These are phyloP conservation scores for Mortierella sp. DNA, from an alignment of 371 early-diverging fungal genomes.

Conservation along the genomic window DNA sequence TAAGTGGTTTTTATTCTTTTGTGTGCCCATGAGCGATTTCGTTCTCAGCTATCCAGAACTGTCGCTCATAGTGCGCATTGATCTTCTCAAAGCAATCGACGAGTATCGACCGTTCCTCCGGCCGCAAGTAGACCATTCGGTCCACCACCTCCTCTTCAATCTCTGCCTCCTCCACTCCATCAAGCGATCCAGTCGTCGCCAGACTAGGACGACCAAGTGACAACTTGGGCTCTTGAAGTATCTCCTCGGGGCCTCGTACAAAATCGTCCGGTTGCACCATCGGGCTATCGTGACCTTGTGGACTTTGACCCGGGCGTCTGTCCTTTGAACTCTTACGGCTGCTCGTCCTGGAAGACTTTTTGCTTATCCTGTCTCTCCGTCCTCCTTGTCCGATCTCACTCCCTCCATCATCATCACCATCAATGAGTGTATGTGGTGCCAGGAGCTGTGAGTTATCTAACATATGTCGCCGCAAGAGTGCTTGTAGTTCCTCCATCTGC, in stretches of 20 bases:
- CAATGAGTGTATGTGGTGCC: background rate
- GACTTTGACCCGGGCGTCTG: background rate
- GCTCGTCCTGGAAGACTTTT: background rate
- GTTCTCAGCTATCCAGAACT: background rate
- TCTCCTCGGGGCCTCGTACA: background rate
- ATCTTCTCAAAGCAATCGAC: background rate
- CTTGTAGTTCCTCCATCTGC: background rate
- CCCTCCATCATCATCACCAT: background rate
- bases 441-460: background rate
- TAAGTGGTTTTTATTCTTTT: no score
- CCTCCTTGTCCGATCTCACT: background rate
- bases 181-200: background rate
- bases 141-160: background rate
- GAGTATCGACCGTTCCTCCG: background rate
- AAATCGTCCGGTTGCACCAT: background rate
- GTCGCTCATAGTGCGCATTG: background rate
- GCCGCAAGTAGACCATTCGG: background rate
- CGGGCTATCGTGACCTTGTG: background rate
- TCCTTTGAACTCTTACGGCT: background rate
- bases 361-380: background rate
- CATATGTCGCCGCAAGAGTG: background rate
- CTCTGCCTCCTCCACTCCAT: background rate
- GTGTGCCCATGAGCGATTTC: background rate
- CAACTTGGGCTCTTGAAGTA: no score
- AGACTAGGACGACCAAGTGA: background rate